Percentiles rank a stretch among this genome's conserved stretches.
Evolutionary conservation across 768 basidiomycete genomes (phyloP).

Genomic region (Solioccasus polychromus): DNA sequence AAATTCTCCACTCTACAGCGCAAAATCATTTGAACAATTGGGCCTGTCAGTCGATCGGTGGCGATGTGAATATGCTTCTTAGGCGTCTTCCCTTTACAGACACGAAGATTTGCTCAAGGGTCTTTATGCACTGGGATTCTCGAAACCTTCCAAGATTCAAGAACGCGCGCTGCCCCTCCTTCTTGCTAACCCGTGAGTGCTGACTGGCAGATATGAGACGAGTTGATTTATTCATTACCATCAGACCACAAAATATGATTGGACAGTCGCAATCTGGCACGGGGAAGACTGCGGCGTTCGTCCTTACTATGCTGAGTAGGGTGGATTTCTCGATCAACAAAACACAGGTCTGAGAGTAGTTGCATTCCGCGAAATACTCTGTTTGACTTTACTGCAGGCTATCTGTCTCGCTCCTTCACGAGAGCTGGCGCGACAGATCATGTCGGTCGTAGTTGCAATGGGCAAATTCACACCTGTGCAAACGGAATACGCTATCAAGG

Average conservation of each 20-base stretch:
- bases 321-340: conserved; percentile 80
- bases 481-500: conserved; percentile 95
- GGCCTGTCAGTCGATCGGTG: conserved; percentile 65
- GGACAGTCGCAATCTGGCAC: conserved; percentile 99
- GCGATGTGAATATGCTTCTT: not conserved
- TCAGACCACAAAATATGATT: conserved; percentile 96
- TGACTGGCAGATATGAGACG: not conserved
- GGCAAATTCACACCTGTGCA: conserved; percentile 92
- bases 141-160: conserved; percentile 98
- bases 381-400: conserved; percentile 50
- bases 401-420: conserved; percentile 97
- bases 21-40: conserved; percentile 92
- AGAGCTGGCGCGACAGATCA: conserved; percentile 96
- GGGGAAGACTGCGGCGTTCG: conserved; percentile 98
- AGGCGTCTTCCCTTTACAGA: conserved; percentile 39
- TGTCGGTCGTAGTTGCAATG: conserved; percentile 91
- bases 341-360: conserved; percentile 62
- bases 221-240: conserved; percentile 8
- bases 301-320: conserved; percentile 94
- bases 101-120: conserved; percentile 89
- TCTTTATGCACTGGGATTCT: conserved; percentile 92
- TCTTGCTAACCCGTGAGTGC: conserved; percentile 79
- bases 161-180: conserved; percentile 93
- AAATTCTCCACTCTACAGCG: conserved; percentile 92
- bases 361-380: not conserved